Conservation (phyloP, 768 basidiomycete genomes). For the Leucogyrophana mollusca region DNA sequence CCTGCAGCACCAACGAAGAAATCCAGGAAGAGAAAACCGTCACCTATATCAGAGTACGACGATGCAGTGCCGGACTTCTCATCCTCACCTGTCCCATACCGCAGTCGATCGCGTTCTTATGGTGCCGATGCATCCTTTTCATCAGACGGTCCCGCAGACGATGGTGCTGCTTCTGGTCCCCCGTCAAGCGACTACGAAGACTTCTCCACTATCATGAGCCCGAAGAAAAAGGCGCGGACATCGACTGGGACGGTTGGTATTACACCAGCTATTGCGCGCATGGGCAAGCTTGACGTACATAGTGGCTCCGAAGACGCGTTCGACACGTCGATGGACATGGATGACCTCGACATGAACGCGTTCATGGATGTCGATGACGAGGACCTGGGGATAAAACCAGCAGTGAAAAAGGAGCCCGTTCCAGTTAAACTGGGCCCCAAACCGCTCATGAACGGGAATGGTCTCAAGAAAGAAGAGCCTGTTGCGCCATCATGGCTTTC, state of each 20-base stretch:
- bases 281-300: conserved; percentile 60
- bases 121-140: conserved; percentile 37
- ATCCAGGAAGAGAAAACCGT: conserved; percentile 70
- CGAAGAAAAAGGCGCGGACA: conserved; percentile 61
- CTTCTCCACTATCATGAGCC: conserved; percentile 47
- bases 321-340: conserved; percentile 38
- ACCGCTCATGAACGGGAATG: conserved; percentile 1
- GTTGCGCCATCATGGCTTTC: conserved; percentile 65
- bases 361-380: conserved; percentile 61
- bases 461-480: conserved; percentile 40
- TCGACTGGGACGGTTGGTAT: conserved; percentile 41
- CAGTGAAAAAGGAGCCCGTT: conserved; percentile 18
- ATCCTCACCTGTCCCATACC: conserved; percentile 41
- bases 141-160: conserved; percentile 24
- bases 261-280: conserved; percentile 54
- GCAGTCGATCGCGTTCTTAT: conserved; percentile 29
- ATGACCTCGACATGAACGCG: conserved; percentile 55
- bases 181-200: conserved; percentile 58
- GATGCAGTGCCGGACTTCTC: conserved; percentile 24
- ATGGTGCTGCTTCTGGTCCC: conserved; percentile 15
- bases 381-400: conserved; percentile 40
- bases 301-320: conserved; percentile 47
- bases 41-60: conserved; percentile 41
- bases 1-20: conserved; percentile 31
- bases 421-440: conserved; percentile 12